Base-by-base conservation (phyloP, 2,329 filamentous ascomycete species). In the Verticillium alfalfae region DNA sequence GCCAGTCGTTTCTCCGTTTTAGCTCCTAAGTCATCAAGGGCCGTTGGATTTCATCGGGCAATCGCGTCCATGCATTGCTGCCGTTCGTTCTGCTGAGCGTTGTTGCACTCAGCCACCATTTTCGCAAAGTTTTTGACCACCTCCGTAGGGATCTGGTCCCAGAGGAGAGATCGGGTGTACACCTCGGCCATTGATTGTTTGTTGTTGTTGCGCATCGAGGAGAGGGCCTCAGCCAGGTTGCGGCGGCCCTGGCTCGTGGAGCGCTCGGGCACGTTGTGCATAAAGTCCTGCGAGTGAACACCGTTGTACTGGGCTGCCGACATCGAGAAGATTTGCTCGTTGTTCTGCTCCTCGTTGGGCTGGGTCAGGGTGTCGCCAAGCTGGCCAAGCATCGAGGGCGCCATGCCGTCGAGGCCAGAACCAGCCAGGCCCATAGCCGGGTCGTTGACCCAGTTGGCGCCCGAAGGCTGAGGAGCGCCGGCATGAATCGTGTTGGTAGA, bases 91-190 rank as follows among this genome's bases (percentile, higher is more conserved):
- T 73, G 72, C 69, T 77, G 74, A 62, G 75, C 73, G 67, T 76
- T 79, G 75, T 83, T 88, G 76, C 84, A 89, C 71, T 95, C 90
- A 66, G 90, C 87, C 69, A 97, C 90, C 85, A 96, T 93, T 76
- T 92, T 91, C 70, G 91, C 91, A 80, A 98, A 98, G 73, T 94
- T 92, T 68, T 88, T 87, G 60, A 99, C 92, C 57, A 98, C 93
- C 66, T 98, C 93, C 68, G 87, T 85, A 15, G 95, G 93, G 69
- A 98, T 93, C 76, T 93, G 91, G 71, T 97, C 93, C 92, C 92
- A 97, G 62, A 98, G 87, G 64, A 98, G 83, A 65, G 92, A 96
- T 62, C 94, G 86, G 38, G 93, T 96, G 78, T 97, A 97, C 52
- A 97, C 91, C 70, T 97, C 93, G 62, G 93, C 91, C 57, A 89